A percentile compares a stretch with the other conserved stretches of the same genome.
phyloP scores from a whole-genome alignment of 257 asterid species.

The Mitragyna speciosa region DNA sequence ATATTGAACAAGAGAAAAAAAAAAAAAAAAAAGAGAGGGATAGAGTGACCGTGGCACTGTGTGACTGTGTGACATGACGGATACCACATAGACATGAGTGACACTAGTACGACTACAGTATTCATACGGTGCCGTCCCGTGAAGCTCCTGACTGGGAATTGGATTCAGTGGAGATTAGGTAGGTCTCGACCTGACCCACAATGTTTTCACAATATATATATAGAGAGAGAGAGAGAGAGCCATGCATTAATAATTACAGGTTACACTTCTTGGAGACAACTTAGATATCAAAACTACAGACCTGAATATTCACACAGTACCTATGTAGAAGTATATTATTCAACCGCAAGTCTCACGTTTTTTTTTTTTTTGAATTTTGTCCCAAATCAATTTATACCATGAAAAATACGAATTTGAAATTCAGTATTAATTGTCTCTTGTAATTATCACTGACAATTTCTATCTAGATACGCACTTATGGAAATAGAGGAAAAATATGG shows the following conservation, averaged over 20 bases:
- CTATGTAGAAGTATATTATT: too few species aligned
- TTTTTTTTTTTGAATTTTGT: not conserved
- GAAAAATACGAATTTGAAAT: too few species aligned
- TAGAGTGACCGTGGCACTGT: not conserved
- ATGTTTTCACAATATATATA: slow-evolving; percentile 24
- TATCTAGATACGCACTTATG: too few species aligned
- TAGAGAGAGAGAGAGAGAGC: not conserved
- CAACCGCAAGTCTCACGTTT: too few species aligned
- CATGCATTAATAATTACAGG: too few species aligned
- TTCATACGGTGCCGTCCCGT: slow-evolving; percentile 65
- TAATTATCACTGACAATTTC: too few species aligned
- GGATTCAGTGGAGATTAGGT: slow-evolving; percentile 58
- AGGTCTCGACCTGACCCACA: slow-evolving; percentile 41
- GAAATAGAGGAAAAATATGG: not conserved
- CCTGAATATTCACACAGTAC: too few species aligned
- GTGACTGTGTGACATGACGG: not conserved
- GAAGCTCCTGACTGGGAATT: slow-evolving; percentile 38
- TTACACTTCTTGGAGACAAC: too few species aligned
- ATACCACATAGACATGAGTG: not conserved
- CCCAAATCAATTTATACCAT: too few species aligned
- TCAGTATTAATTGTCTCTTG: too few species aligned
- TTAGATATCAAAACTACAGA: too few species aligned
- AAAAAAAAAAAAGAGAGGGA: not conserved
- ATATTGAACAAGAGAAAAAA: not conserved
- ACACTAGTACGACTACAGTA: not conserved